Percentiles rank a stretch among this genome's conserved stretches.
These are phyloP conservation scores for Pseudocercospora musae DNA, from an alignment of 2,329 filamentous ascomycete species.

Conservation along the genomic window DNA sequence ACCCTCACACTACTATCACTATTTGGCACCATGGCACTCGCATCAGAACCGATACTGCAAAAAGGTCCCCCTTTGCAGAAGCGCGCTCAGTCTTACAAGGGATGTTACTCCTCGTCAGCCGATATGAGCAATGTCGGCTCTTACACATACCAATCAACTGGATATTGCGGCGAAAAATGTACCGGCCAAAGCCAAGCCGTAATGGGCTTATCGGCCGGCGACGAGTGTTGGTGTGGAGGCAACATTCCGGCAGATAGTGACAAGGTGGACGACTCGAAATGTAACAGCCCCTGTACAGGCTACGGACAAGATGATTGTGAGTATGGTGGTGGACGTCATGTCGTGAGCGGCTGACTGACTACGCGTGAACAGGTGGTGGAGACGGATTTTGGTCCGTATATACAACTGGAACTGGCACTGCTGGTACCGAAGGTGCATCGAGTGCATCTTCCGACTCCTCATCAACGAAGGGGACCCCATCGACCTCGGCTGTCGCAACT, in stretches of 20 bases:
- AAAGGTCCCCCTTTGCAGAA: conserved; percentile 2
- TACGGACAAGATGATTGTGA: conserved; percentile 12
- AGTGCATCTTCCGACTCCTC: conserved; percentile 18
- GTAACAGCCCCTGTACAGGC: conserved; percentile 58
- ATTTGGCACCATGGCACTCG: conserved; percentile 18
- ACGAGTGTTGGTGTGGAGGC: conserved; percentile 71
- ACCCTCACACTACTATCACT: conserved; percentile 16
- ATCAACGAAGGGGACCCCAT: conserved; percentile 11
- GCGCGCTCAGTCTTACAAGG: conserved; percentile 35
- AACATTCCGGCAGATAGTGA: conserved; percentile 61
- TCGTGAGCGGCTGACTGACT: neutral
- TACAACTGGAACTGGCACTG: conserved; percentile 38
- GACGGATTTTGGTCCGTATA: conserved; percentile 50
- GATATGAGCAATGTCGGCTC: conserved; percentile 48
- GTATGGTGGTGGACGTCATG: neutral
- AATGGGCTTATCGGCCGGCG: conserved; percentile 62
- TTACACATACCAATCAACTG: conserved; percentile 54
- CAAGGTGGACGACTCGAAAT: conserved; percentile 57
- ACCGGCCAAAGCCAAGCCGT: conserved; percentile 50
- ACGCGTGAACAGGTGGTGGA: conserved; percentile 54
- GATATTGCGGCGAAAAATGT: conserved; percentile 55
- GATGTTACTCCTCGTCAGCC: conserved; percentile 52
- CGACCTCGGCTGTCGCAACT: conserved; percentile 17
- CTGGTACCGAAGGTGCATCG: conserved; percentile 24
- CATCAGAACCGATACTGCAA: neutral